These are phyloP conservation scores for Saturnispora bothae DNA, from an alignment of 805 yeast genomes.

Conservation along the genomic window DNA sequence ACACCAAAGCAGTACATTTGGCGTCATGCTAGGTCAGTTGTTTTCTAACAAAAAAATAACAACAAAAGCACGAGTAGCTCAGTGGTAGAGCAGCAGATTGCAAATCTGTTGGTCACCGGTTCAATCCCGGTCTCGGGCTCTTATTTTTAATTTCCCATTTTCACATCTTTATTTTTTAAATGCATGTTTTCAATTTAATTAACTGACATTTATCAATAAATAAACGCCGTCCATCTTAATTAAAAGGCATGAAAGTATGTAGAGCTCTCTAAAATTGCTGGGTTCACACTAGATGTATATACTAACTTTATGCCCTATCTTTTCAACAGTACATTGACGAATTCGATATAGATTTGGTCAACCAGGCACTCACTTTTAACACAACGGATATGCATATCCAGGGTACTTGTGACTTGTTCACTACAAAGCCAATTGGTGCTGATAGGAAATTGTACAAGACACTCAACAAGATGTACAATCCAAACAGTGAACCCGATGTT, in stretches of 20 bases:
- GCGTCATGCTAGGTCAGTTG: too few relatives aligned
- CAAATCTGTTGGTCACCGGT: conserved; percentile 98
- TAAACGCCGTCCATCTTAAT: not conserved
- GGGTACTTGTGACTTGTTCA: conserved; percentile 88
- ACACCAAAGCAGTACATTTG: too few relatives aligned
- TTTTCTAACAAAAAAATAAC: too few relatives aligned
- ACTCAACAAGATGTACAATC: conserved; percentile 51
- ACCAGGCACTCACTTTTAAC: conserved; percentile 74
- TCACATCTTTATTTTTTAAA: not conserved
- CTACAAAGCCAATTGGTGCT: conserved; percentile 86
- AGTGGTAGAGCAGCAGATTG: conserved; percentile 99
- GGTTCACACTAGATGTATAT: too few relatives aligned
- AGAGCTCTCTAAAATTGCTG: too few relatives aligned
- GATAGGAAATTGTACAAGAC: conserved; percentile 84
- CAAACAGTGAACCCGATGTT: conserved; percentile 6
- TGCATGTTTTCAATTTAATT: not conserved
- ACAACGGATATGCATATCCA: conserved; percentile 64
- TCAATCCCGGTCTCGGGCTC: conserved; percentile 89
- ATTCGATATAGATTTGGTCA: conserved; percentile 83
- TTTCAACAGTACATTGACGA: conserved; percentile 70
- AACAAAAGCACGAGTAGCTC: conserved; percentile 47
- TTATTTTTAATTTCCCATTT: conserved; percentile 3
- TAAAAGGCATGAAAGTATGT: not conserved
- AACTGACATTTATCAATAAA: not conserved
- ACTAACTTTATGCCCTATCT: too few relatives aligned